Evolutionary conservation across 306 rosid species (phyloP).

Genomic region (Biancaea sappan): DNA sequence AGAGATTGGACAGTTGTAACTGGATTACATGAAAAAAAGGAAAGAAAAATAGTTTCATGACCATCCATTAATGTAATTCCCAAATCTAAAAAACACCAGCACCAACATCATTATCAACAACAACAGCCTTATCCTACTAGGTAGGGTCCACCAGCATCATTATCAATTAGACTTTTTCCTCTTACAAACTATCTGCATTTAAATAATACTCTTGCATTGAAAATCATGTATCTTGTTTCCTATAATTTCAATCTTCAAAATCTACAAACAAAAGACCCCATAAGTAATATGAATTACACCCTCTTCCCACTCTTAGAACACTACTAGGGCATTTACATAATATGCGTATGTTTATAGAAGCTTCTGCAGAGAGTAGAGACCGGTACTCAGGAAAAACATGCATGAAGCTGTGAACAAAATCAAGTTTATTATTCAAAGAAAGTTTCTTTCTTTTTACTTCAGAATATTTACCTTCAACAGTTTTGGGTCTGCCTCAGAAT

Average conservation of each 20-base stretch:
- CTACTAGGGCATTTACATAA: background rate
- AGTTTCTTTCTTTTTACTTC: background rate
- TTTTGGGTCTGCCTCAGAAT: constrained; percentile 67
- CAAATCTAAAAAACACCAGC: background rate
- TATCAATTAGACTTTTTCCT: background rate
- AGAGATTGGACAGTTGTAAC: background rate
- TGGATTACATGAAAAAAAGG: background rate
- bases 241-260: constrained; percentile 13
- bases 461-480: constrained; percentile 60
- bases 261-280: background rate
- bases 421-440: background rate
- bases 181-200: background rate
- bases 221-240: constrained; percentile 4
- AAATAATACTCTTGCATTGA: constrained; percentile 4
- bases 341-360: background rate
- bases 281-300: background rate
- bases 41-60: background rate
- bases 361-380: background rate
- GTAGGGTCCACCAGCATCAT: background rate
- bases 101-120: background rate
- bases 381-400: background rate
- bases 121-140: background rate
- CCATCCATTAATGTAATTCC: background rate
- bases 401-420: constrained; percentile 9
- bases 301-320: background rate